Base-by-base conservation (phyloP, 2,329 filamentous ascomycete species). In the Fusarium cicatricum region DNA sequence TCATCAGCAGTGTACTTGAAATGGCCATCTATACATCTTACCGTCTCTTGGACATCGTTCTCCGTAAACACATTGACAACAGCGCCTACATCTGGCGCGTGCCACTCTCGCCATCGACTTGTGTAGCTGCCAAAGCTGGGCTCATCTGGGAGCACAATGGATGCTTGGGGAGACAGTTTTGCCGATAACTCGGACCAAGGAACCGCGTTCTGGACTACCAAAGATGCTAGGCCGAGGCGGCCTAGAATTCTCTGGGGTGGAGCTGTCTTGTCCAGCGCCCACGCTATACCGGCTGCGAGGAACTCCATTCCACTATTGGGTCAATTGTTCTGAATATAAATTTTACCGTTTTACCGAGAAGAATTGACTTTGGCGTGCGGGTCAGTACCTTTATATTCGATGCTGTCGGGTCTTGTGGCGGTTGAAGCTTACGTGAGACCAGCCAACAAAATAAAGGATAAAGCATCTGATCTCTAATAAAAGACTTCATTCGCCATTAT, bases 21-120 rank as follows among this genome's bases (percentile, higher is more conserved):
- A 1, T 29, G 11, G 7, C 5, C 3, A 4, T 2, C 2, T 21
- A n/a, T n/a, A n/a, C 7, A 21, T 21, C 48, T 19, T 21, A 56
- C 60, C 4, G 62, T 53, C 36, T 64, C 58, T 9, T 59, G 61
- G 3, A 64, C 58, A 17, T 64, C 61, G 4, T 7, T 29, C 29
- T 64, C 61, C 0, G 47, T 54, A 2, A 56, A 44, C 1, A 33
- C 48, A 12, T 29, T 37, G 11, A 64, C 62, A 1, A 64, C 36
- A 1, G 39, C 57, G 3, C 47, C 34, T 5, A 37, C 57, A 0
- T 56, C 33, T 1, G 61, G 61, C 0, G 54, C 58, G 43, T 64
- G 50, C 60, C 60, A 64, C 9, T 64, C 60, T 5, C 53, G 39
- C 61, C 61, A 64, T 21, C 61, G 44, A 3, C 50, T 56, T 2